Percentiles rank a stretch among this genome's conserved stretches.
Evolutionary conservation across 257 asterid species (phyloP).

Genomic region (Rauvolfia tetraphylla): DNA sequence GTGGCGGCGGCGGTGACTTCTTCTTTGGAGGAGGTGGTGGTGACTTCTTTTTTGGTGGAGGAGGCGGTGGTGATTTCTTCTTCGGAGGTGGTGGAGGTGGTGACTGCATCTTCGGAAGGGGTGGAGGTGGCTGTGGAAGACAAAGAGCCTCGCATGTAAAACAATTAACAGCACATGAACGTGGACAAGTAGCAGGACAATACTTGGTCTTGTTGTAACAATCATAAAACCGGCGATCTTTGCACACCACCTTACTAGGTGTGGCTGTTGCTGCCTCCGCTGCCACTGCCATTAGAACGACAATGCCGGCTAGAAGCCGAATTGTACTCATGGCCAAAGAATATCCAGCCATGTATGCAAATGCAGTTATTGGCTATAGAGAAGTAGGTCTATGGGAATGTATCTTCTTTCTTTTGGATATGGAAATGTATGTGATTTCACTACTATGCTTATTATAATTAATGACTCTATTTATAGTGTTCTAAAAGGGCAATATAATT

Average conservation of each 20-base stretch:
- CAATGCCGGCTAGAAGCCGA: conserved; percentile 16
- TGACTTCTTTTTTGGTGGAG: not conserved
- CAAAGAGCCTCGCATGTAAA: conserved; percentile 42
- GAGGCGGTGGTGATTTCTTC: not conserved
- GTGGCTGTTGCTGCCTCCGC: conserved; percentile 28
- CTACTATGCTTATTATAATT: no score
- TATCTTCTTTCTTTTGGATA: not conserved
- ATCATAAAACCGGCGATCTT: conserved; percentile 33
- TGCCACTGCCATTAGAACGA: conserved; percentile 35
- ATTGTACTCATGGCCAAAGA: not conserved
- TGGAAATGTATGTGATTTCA: not conserved
- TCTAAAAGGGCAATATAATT: not conserved
- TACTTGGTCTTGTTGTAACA: conserved; percentile 30
- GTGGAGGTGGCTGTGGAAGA: not conserved
- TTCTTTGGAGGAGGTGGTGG: conserved; percentile 11
- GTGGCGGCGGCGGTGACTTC: conserved; percentile 12
- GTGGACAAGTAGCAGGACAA: conserved; percentile 51
- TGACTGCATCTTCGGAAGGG: not conserved
- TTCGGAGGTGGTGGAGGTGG: not conserved
- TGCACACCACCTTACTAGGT: conserved; percentile 39
- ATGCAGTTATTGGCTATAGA: not conserved
- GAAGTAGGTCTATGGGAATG: not conserved
- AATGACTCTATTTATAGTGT: not conserved
- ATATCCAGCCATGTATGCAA: not conserved
- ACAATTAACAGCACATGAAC: conserved; percentile 47